These are phyloP conservation scores for Lecanicillium sp. DNA, from an alignment of 2,329 filamentous ascomycete genomes.

Conservation along the genomic window DNA sequence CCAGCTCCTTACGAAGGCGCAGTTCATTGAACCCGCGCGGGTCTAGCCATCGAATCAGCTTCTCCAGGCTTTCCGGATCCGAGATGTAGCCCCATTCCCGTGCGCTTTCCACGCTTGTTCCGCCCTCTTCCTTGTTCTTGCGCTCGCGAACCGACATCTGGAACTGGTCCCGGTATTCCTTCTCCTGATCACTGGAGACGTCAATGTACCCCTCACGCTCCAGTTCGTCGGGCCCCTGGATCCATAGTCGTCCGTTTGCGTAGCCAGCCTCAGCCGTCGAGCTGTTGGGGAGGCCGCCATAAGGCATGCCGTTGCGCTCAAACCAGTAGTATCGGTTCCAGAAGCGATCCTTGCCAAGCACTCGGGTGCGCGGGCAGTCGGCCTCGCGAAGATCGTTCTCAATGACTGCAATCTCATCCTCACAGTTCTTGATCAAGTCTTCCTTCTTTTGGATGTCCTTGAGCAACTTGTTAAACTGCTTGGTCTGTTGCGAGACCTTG, in stretches of 20 bases:
- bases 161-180: slow-evolving; percentile 71
- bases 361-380: slow-evolving; percentile 82
- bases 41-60: slow-evolving; percentile 83
- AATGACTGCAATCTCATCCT: slow-evolving; percentile 76
- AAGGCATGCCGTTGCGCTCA: slow-evolving; percentile 97
- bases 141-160: slow-evolving; percentile 79
- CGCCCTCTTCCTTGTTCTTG: slow-evolving; percentile 78
- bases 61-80: slow-evolving; percentile 69
- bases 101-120: slow-evolving; percentile 69
- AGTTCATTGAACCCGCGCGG: slow-evolving; percentile 78
- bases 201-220: slow-evolving; percentile 85
- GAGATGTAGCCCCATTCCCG: slow-evolving; percentile 89
- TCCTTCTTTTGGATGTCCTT: slow-evolving; percentile 89
- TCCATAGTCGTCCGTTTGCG: slow-evolving; percentile 92
- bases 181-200: slow-evolving; percentile 61
- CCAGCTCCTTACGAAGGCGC: slow-evolving; percentile 81
- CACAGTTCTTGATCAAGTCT: slow-evolving; percentile 69
- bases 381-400: slow-evolving; percentile 93
- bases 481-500: slow-evolving; percentile 64
- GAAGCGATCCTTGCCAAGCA: slow-evolving; percentile 90
- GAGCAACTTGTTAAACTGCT: slow-evolving; percentile 80
- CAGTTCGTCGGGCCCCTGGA: slow-evolving; percentile 88
- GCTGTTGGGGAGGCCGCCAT: slow-evolving; percentile 77
- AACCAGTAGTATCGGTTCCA: slow-evolving; percentile 99
- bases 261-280: slow-evolving; percentile 84